phyloP scores from a whole-genome alignment of 164 flowering plant species.

The Sextonia rubra region DNA sequence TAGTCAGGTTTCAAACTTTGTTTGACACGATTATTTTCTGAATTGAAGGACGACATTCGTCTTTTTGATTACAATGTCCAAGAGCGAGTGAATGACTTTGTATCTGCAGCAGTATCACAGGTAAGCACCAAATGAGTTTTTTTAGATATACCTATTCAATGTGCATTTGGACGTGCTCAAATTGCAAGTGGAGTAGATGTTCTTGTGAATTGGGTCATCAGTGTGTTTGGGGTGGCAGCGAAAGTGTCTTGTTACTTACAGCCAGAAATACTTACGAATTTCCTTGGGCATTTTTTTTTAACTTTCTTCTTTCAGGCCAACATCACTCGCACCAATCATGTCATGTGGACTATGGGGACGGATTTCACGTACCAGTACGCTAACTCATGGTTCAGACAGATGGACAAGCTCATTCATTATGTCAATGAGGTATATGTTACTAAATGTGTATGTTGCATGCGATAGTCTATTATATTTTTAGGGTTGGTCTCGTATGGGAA shows the following conservation, averaged over 20 bases:
- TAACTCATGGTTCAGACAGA: constrained; percentile 75
- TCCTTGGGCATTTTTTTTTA: constrained; percentile 7
- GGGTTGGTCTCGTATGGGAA: too few relatives aligned
- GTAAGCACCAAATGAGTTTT: constrained; percentile 25
- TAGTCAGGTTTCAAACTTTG: background rate
- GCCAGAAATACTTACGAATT: background rate
- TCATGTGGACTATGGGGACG: constrained; percentile 99
- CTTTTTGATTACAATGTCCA: constrained; percentile 88
- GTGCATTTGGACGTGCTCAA: background rate
- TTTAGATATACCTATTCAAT: background rate
- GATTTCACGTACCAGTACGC: constrained; percentile 96
- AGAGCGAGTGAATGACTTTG: constrained; percentile 84
- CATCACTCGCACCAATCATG: constrained; percentile 84
- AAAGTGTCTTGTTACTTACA: background rate
- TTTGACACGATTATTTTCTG: background rate
- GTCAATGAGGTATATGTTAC: constrained; percentile 58
- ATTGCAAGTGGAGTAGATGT: background rate
- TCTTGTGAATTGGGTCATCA: background rate
- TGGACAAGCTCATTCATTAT: constrained; percentile 97
- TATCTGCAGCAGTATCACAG: constrained; percentile 81
- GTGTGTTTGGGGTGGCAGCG: background rate
- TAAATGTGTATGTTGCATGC: background rate
- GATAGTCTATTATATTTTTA: too few relatives aligned
- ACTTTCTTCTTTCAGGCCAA: constrained; percentile 55
- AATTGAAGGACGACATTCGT: constrained; percentile 36